Conservation (phyloP, 2,329 filamentous ascomycete species). For the Penicillium sp. region DNA sequence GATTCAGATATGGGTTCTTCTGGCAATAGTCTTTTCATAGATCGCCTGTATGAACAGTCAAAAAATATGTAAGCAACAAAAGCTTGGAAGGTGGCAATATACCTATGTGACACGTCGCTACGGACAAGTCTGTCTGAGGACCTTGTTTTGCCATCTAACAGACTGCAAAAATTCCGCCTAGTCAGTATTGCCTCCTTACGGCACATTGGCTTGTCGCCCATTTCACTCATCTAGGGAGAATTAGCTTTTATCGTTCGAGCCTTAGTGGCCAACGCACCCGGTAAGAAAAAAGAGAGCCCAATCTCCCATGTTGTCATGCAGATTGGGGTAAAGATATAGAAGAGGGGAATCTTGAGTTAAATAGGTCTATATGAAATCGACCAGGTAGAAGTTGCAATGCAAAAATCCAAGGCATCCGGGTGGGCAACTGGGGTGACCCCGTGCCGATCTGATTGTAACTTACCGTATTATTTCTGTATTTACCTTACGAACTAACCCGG, state of each 20-base stretch:
- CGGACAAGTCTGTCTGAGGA: not conserved
- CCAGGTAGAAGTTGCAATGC: not conserved
- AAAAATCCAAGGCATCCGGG: not conserved
- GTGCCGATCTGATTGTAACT: not conserved
- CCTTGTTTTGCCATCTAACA: not conserved
- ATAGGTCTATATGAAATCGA: not conserved
- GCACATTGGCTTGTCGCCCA: not conserved
- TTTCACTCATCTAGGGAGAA: not conserved
- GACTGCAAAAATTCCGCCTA: not conserved
- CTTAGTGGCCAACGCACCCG: not conserved
- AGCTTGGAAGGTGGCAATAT: not conserved
- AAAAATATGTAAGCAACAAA: not conserved
- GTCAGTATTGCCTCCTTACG: not conserved
- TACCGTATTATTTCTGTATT: not conserved
- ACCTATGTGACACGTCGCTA: constrained; percentile 4
- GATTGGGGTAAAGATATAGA: not conserved
- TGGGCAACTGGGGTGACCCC: not conserved
- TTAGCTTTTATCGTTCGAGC: not conserved
- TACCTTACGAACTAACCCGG: not conserved
- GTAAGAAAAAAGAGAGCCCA: too few relatives aligned
- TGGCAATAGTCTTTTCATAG: not conserved
- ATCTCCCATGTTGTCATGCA: not conserved
- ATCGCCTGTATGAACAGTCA: not conserved
- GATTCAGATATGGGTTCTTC: not conserved
- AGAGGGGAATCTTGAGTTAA: not conserved